Conservation (phyloP, 2,329 filamentous ascomycete genomes). For the Fusarium piperis region DNA sequence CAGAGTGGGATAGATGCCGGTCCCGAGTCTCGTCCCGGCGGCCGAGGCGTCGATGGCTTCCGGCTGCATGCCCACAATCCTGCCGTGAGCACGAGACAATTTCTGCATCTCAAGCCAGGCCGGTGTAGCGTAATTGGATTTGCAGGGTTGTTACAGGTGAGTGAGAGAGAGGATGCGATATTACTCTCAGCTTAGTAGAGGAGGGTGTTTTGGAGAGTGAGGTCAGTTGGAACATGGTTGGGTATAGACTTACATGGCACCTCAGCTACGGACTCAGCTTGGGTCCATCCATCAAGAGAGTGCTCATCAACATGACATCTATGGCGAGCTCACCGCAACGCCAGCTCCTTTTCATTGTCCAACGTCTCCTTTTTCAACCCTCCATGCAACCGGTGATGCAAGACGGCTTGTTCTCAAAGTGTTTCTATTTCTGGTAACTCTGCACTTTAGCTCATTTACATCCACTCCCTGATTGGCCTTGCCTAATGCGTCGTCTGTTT, state of each 20-base stretch:
- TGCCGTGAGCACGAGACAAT: conserved; percentile 27
- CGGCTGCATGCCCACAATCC: conserved; percentile 13
- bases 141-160: conserved; percentile 36
- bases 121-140: conserved; percentile 34
- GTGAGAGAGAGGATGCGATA: conserved; percentile 19
- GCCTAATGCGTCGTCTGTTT: conserved; percentile 46
- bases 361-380: conserved; percentile 10
- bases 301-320: background rate
- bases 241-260: background rate
- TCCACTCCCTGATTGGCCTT: conserved; percentile 37
- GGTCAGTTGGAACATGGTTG: background rate
- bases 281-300: background rate
- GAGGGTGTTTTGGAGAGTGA: background rate
- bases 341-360: conserved; percentile 1
- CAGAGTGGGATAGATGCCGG: background rate
- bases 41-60: conserved; percentile 19
- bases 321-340: background rate
- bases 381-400: background rate
- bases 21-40: conserved; percentile 13
- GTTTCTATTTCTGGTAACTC: conserved; percentile 41
- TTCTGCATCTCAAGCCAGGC: conserved; percentile 28
- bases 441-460: conserved; percentile 10
- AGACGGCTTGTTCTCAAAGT: conserved; percentile 3
- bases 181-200: conserved; percentile 5
- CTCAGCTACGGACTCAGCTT: background rate